Percentiles rank a stretch among this genome's conserved stretches.
Conservation (phyloP, 2,329 filamentous ascomycete species). For the Rasamsonia emersonii region DNA sequence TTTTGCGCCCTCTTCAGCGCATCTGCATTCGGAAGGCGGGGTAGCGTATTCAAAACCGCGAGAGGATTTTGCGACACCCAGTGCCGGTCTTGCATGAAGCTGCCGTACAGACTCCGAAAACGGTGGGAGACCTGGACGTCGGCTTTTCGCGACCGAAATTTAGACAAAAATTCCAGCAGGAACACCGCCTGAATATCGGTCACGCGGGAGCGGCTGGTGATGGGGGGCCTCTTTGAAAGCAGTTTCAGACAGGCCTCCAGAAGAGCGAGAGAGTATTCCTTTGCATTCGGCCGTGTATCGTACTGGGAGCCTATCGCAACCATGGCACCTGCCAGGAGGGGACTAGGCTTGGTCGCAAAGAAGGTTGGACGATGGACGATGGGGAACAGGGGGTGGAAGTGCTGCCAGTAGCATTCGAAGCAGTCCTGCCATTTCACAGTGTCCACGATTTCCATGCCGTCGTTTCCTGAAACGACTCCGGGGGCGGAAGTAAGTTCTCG, state of each 20-base stretch:
- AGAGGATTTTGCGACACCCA: conserved; percentile 21
- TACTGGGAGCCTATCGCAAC: conserved; percentile 29
- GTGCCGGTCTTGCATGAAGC: conserved; percentile 21
- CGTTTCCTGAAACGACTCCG: conserved; percentile 22
- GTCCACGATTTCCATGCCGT: conserved; percentile 28
- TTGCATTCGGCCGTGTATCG: conserved; percentile 24
- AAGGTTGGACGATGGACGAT: conserved; percentile 26
- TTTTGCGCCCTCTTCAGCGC: conserved; percentile 21
- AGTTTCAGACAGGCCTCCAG: conserved; percentile 25
- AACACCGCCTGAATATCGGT: conserved; percentile 29
- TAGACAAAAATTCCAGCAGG: conserved; percentile 25
- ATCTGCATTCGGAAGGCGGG: conserved; percentile 14
- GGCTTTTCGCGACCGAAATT: conserved; percentile 22
- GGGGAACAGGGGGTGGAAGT: conserved; percentile 28
- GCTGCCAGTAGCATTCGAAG: conserved; percentile 27
- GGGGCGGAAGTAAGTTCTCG: conserved; percentile 26
- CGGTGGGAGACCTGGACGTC: conserved; percentile 25
- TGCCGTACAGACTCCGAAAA: conserved; percentile 26
- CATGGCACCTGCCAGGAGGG: conserved; percentile 25
- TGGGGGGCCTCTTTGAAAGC: conserved; percentile 19
- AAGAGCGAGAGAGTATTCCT: conserved; percentile 24
- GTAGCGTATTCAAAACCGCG: conserved; percentile 20
- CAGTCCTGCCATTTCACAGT: conserved; percentile 24
- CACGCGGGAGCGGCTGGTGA: conserved; percentile 24
- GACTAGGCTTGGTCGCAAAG: conserved; percentile 21